A percentile compares a stretch with the other conserved stretches of the same genome.
phyloP scores from a whole-genome alignment of 345 rosid genomes.

The Brassica juncea region DNA sequence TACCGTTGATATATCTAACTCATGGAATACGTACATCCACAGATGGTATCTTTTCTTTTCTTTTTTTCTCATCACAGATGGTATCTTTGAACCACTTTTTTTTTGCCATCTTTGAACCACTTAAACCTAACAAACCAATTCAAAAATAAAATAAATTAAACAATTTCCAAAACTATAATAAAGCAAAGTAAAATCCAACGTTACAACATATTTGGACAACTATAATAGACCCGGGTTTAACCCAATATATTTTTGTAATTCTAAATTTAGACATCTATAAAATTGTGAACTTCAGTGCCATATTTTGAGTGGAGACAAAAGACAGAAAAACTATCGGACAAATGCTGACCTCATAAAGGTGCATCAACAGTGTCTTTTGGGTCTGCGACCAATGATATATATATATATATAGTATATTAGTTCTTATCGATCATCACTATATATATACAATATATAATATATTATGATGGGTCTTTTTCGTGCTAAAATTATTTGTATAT shows the following conservation, averaged over 20 bases:
- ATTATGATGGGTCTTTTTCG: neutral
- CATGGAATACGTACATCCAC: neutral
- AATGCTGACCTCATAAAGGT: slow-evolving; percentile 26
- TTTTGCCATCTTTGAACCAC: no score
- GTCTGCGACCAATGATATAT: slow-evolving; percentile 23
- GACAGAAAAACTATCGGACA: neutral
- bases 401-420: neutral
- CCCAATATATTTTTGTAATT: neutral
- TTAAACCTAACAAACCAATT: neutral
- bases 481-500: neutral
- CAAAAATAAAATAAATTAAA: neutral
- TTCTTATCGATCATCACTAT: slow-evolving; percentile 3
- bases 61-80: no score
- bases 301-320: slow-evolving; percentile 21
- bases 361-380: slow-evolving; percentile 34
- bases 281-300: slow-evolving; percentile 17
- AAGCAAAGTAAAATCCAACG: neutral
- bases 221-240: no score
- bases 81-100: no score
- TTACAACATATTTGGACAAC: neutral
- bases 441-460: neutral
- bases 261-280: neutral
- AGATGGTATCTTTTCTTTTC: neutral
- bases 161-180: neutral
- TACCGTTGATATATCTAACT: neutral